phyloP scores from a whole-genome alignment of 176 grass and related monocot species.

The Dendrocalamus sinicus region DNA sequence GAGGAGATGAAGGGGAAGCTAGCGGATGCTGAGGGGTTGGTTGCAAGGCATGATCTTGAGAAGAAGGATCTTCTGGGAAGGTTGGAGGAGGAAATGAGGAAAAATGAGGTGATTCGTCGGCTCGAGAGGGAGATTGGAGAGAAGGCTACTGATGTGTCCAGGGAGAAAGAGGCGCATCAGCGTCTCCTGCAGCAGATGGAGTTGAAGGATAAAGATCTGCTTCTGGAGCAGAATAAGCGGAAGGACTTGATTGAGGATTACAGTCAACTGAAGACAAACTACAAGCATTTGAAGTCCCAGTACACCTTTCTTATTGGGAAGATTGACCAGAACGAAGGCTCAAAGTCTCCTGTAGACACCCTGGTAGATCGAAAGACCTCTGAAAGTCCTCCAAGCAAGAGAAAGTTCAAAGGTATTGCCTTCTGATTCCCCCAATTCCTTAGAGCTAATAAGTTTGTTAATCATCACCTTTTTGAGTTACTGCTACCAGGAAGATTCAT shows the following conservation, averaged over 20 bases:
- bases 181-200: conserved; percentile 53
- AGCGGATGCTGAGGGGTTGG: conserved; percentile 21
- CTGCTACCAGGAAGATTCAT: neutral
- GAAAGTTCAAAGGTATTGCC: conserved; percentile 57
- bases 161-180: conserved; percentile 58
- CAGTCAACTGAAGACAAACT: conserved; percentile 55
- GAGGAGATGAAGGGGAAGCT: conserved; percentile 55
- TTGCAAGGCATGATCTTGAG: conserved; percentile 36
- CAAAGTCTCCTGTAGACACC: conserved; percentile 31
- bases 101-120: conserved; percentile 30
- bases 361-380: conserved; percentile 25
- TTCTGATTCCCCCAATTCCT: conserved; percentile 8
- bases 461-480: conserved; percentile 1
- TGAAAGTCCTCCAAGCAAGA: conserved; percentile 55
- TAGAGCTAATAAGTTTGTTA: conserved; percentile 32
- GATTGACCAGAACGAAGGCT: conserved; percentile 48
- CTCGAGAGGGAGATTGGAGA: conserved; percentile 54
- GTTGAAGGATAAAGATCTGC: conserved; percentile 60
- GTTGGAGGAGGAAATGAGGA: conserved; percentile 47
- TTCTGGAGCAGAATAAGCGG: conserved; percentile 63
- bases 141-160: conserved; percentile 49
- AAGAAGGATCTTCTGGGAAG: conserved; percentile 50
- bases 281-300: conserved; percentile 71
- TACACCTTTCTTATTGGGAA: conserved; percentile 68
- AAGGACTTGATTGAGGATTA: conserved; percentile 49